Base-by-base conservation (phyloP, 441 rosid species). In the Omphalea diandra region DNA sequence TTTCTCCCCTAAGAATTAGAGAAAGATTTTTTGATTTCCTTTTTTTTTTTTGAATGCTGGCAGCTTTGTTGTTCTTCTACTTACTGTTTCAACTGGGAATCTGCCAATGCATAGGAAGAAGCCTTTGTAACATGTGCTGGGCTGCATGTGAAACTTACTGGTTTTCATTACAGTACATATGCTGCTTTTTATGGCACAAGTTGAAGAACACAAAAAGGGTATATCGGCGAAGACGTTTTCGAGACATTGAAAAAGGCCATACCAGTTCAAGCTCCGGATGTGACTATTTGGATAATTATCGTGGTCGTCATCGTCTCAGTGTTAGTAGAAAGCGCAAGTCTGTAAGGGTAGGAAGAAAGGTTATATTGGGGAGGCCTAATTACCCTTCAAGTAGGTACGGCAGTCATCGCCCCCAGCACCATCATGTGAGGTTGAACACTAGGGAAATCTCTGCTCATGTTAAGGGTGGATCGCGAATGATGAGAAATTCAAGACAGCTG, bases 121-220 rank as follows among this genome's bases (percentile, higher is more conserved):
- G 91, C 87, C 81, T 93, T 7, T 87, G 95, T 65, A 87, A 84
- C 69, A 85, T 88, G 85, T 84, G 87, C 18, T 92, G 87, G 83
- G 84, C 83, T 17, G 87, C 80, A 8, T 92, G 91, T 31, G 83
- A 81, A 22, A 71, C 84, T 0, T 90, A 86, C 67, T 92, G 93
- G 85, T 76, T 27, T 31, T 80, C 89, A 4, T 40, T 87, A 3
- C 73, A 80, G 57, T 84, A 84, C 53, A 68, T 82, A 20, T 52
- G 81, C 22, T 73, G 88, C 75, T 87, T 83, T 73, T 67, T 84
- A 41, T 93, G 98, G 83, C 79, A 78, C 75, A 88, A 76, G 78
- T 67, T 93, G 36, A 75, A 46, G 36, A 88, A 80, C 81, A 80
- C 85, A 0, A 84, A 82, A n/a, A n/a, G n/a, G n/a, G n/a, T n/a